These are phyloP conservation scores for Pichia cabralensis DNA, from an alignment of 805 yeast genomes.

Conservation along the genomic window DNA sequence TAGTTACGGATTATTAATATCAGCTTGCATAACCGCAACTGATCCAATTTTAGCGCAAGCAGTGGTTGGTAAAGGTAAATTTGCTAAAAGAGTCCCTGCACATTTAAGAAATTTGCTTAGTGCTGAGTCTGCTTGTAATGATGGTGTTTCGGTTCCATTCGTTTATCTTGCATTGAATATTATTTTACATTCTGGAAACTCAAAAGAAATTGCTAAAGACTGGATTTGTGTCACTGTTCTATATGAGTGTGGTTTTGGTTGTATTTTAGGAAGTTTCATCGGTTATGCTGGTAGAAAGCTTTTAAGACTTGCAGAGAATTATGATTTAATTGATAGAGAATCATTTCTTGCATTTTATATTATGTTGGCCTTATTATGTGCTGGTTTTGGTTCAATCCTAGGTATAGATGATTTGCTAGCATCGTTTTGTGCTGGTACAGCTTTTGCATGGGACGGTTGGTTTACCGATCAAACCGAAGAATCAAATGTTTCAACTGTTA, in stretches of 20 bases:
- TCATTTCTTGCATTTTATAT: conserved; percentile 47
- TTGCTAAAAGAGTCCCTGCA: conserved; percentile 57
- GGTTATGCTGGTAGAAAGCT: conserved; percentile 43
- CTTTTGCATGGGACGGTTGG: conserved; percentile 68
- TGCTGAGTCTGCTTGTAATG: conserved; percentile 71
- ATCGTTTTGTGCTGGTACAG: conserved; percentile 64
- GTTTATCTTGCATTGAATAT: conserved; percentile 49
- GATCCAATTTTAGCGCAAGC: conserved; percentile 71
- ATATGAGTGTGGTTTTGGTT: conserved; percentile 53
- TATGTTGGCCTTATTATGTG: conserved; percentile 44
- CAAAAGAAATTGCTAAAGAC: conserved; percentile 44
- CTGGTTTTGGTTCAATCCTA: conserved; percentile 53
- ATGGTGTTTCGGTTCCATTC: conserved; percentile 65
- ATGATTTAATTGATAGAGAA: conserved; percentile 49
- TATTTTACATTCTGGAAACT: conserved; percentile 38
- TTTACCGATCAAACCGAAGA: conserved; percentile 50
- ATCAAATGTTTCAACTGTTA: conserved; percentile 53
- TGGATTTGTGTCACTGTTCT: conserved; percentile 54
- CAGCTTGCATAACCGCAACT: conserved; percentile 69
- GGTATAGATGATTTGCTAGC: conserved; percentile 67
- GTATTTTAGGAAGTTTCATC: conserved; percentile 39
- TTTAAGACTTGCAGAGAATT: conserved; percentile 42
- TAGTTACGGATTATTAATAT: conserved; percentile 46
- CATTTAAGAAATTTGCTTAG: conserved; percentile 50
- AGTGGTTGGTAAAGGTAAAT: conserved; percentile 63